A percentile compares a stretch with the other conserved stretches of the same genome.
Conservation (phyloP, 352 stramenopile genomes). For the Sclerospora graminicola region DNA sequence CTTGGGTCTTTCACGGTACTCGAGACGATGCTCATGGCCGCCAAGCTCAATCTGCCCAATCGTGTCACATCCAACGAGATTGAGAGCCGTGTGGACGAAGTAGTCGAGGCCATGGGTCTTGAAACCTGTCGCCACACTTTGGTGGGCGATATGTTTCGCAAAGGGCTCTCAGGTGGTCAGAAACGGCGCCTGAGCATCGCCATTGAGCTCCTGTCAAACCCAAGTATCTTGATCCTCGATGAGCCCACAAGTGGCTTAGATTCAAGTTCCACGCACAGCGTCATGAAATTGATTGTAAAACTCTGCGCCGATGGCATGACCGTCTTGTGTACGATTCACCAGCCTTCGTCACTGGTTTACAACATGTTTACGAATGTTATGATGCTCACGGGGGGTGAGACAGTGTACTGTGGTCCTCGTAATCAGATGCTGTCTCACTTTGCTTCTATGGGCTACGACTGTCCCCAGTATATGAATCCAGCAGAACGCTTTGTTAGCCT, state of each 20-base stretch:
- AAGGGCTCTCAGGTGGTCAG: slow-evolving; percentile 69
- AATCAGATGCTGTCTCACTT: slow-evolving; percentile 31
- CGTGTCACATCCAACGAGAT: slow-evolving; percentile 20
- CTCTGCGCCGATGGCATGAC: slow-evolving; percentile 17
- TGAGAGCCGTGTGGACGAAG: slow-evolving; percentile 23
- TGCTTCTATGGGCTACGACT: slow-evolving; percentile 15
- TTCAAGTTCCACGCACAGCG: slow-evolving; percentile 10
- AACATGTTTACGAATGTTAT: slow-evolving; percentile 31
- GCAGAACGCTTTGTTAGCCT: slow-evolving; percentile 41
- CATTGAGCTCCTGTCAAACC: slow-evolving; percentile 65
- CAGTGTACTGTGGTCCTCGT: slow-evolving; percentile 71
- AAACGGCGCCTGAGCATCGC: slow-evolving; percentile 69
- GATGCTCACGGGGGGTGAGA: slow-evolving; percentile 49
- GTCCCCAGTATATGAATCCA: slow-evolving; percentile 41
- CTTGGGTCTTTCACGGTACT: slow-evolving; percentile 54
- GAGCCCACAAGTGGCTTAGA: slow-evolving; percentile 57
- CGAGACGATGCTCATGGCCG: slow-evolving; percentile 57
- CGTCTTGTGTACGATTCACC: slow-evolving; percentile 88
- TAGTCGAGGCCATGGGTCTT: slow-evolving; percentile 56
- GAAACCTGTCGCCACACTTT: slow-evolving; percentile 33
- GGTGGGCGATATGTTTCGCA: slow-evolving; percentile 65
- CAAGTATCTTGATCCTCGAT: slow-evolving; percentile 71
- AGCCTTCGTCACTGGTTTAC: slow-evolving; percentile 59
- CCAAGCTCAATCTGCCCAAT: slow-evolving; percentile 39
- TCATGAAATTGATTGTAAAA: slow-evolving; percentile 17